Conservation (phyloP, 1,284 basidiomycete species). For the Melanopsichium pennsylvanicum region DNA sequence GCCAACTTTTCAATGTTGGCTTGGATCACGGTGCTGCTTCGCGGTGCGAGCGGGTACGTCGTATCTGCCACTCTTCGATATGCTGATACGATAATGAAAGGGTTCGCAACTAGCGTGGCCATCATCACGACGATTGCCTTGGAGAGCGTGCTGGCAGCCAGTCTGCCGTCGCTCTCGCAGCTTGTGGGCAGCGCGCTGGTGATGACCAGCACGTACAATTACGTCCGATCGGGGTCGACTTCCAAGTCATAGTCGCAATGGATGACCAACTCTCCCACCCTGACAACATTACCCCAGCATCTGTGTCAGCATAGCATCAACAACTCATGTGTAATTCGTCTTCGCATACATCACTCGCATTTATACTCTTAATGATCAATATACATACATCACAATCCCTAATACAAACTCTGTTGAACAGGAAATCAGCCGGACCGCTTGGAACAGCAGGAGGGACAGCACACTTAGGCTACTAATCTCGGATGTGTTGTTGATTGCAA, state of each 20-base stretch:
- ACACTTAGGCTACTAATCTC: too few species aligned
- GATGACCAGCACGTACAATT: conserved; percentile 29
- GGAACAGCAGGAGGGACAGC: too few species aligned
- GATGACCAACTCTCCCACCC: too few species aligned
- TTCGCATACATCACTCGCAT: too few species aligned
- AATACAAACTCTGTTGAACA: too few species aligned
- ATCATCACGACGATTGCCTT: conserved; percentile 35
- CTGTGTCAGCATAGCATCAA: too few species aligned
- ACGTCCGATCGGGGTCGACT: conserved; percentile 5
- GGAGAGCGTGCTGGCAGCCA: conserved; percentile 15
- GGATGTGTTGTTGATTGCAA: too few species aligned
- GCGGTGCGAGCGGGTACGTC: conserved; percentile 26
- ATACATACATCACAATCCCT: too few species aligned
- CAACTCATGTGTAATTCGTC: too few species aligned
- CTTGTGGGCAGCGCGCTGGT: conserved; percentile 23
- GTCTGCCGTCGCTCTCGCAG: conserved; percentile 11
- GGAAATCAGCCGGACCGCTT: too few species aligned
- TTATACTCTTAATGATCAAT: too few species aligned
- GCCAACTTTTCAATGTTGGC: conserved; percentile 21
- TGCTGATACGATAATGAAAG: conserved; percentile 43
- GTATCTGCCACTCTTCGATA: conserved; percentile 35
- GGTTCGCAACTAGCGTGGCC: conserved; percentile 36
- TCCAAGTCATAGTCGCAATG: conserved; percentile 3
- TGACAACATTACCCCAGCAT: too few species aligned
- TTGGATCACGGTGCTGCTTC: conserved; percentile 29